Conservation (phyloP, 2,329 filamentous ascomycete species). For the Clonostachys rhizophaga region DNA sequence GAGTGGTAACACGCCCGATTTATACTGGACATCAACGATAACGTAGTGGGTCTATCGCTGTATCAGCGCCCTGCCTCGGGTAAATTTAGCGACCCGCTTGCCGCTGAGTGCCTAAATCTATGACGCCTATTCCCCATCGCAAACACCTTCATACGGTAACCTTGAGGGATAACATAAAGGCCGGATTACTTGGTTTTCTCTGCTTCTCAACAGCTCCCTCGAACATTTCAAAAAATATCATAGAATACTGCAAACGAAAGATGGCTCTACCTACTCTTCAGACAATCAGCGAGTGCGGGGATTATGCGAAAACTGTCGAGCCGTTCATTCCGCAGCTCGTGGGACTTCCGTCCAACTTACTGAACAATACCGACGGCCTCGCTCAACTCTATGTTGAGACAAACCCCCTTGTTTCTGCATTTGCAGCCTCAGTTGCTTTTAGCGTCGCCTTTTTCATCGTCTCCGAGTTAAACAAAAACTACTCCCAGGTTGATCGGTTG, state of each 20-base stretch:
- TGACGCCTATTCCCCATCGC: too few species aligned
- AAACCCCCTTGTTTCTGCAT: slow-evolving; percentile 76
- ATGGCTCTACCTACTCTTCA: slow-evolving; percentile 73
- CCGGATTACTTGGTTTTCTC: too few species aligned
- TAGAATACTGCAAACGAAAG: slow-evolving; percentile 6
- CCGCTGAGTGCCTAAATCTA: too few species aligned
- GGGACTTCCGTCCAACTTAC: slow-evolving; percentile 61
- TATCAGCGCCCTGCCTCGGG: too few species aligned
- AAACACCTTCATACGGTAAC: too few species aligned
- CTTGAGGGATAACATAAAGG: too few species aligned
- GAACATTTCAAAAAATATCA: too few species aligned
- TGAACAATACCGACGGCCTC: slow-evolving; percentile 57
- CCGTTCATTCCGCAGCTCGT: slow-evolving; percentile 70
- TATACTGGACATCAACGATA: too few species aligned
- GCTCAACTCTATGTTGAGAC: slow-evolving; percentile 73
- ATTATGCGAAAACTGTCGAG: slow-evolving; percentile 68
- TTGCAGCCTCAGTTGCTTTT: slow-evolving; percentile 69
- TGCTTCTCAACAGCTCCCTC: too few species aligned
- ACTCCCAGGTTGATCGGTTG: slow-evolving; percentile 90
- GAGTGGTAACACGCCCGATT: too few species aligned
- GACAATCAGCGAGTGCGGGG: slow-evolving; percentile 68
- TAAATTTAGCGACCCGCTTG: too few species aligned
- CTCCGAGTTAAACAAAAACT: slow-evolving; percentile 87
- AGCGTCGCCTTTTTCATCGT: slow-evolving; percentile 67
- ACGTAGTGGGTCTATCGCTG: too few species aligned